Evolutionary conservation across 768 basidiomycete genomes (phyloP), one percentile per base, ranked within the genome.

Genomic region (Collybia mongolica): DNA sequence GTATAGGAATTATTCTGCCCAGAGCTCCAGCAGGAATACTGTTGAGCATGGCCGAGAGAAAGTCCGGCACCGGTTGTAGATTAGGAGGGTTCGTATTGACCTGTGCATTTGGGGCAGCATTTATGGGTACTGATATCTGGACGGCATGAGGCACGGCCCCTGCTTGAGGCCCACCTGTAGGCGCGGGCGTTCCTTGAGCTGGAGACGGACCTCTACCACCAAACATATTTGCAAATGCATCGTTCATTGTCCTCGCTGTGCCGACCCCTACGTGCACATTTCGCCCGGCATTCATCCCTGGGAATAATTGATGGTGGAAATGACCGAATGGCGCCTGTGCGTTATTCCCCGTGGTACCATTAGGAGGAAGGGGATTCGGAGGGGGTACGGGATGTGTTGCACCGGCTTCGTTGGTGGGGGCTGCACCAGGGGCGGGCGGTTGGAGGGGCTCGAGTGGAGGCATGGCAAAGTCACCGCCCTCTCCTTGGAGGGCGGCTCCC

Each of bases 221-320:
- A 39, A 67, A 55, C 32, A 66, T 37, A 29, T 59, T 59, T 3
- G 55, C 44, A 38, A 67, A 55, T 3, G 65, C 62, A 44, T 69
- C 67, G 42, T 55, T 52, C 51, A 66, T 43, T 23, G 60, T 64
- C 9, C 62, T 52, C 18, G 62, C 65, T 28, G 55, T 44, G 23
- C 60, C 65, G 12, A 50, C 39, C 8, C 56, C 58, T 15, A 61
- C 51, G 42, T 61, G 63, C 9, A 59, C 51, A 17, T 44, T 56
- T 12, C 22, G 26, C 15, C 39, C 45, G 22, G 46, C 28, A 26
- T 47, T 47, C 29, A 36, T 36, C 14, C 23, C 24, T 37, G 37
- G 35, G 32, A 37, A 37, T 29, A 45, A 19, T n/a, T 20, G 36
- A n/a, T 17, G 2, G 3, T 20, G 36, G 19, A 47, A 47, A 17